Conservation (phyloP, 768 basidiomycete genomes). For the Tricholomella constricta region DNA sequence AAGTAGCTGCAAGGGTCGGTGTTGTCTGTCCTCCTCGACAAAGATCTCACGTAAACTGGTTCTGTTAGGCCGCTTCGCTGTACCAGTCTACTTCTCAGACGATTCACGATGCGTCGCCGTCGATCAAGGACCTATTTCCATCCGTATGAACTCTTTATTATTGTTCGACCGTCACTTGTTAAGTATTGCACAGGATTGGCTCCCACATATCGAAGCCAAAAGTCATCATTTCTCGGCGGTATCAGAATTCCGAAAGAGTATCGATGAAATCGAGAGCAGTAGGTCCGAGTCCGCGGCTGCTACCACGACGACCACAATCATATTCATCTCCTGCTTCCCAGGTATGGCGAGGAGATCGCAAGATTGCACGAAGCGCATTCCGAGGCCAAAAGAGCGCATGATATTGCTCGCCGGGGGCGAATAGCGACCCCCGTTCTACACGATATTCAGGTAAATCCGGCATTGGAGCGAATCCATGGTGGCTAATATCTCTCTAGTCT, state of each 20-base stretch:
- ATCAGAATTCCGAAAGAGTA: conserved; percentile 83
- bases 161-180: background rate
- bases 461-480: conserved; percentile 1
- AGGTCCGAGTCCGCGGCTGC: conserved; percentile 42
- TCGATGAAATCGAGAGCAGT: conserved; percentile 83
- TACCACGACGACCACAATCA: background rate
- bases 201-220: conserved; percentile 82
- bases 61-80: conserved; percentile 55
- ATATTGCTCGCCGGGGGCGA: conserved; percentile 61
- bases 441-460: conserved; percentile 68
- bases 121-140: conserved; percentile 52
- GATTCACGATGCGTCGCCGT: conserved; percentile 45
- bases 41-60: background rate
- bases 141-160: conserved; percentile 40
- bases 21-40: background rate
- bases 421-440: conserved; percentile 66
- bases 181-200: conserved; percentile 59
- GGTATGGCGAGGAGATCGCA: conserved; percentile 88
- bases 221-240: conserved; percentile 85
- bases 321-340: conserved; percentile 31
- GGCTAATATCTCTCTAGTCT: conserved; percentile 50
- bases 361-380: conserved; percentile 69
- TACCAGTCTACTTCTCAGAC: conserved; percentile 55
- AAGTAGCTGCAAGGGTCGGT: conserved; percentile 71
- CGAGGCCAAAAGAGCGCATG: conserved; percentile 71